Percentiles rank a stretch among this genome's conserved stretches.
Conservation (phyloP, 345 rosid species). For the Eucalyptus paniculata region DNA sequence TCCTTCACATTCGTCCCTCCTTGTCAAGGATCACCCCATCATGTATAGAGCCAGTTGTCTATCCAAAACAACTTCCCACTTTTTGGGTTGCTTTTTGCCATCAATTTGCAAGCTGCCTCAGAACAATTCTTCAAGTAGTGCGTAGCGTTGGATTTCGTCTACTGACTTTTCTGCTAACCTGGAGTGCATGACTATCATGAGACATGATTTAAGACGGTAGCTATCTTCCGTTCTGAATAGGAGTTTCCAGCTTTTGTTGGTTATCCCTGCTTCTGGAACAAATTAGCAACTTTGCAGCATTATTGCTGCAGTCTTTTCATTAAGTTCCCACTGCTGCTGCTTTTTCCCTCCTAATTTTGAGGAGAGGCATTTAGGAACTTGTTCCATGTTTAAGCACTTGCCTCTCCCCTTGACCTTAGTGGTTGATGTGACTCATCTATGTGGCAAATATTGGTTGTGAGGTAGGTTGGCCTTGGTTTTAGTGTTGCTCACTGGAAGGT, state of each 20-base stretch:
- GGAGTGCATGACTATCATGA: neutral
- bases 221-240: neutral
- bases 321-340: neutral
- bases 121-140: neutral
- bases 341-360: neutral
- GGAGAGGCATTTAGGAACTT: neutral
- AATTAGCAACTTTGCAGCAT: neutral
- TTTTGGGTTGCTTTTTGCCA: neutral
- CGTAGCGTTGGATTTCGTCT: neutral
- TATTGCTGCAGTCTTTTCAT: neutral
- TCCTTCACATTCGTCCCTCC: slow-evolving; percentile 5
- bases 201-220: neutral
- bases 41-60: neutral
- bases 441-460: neutral
- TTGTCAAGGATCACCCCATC: slow-evolving; percentile 5
- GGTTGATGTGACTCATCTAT: neutral
- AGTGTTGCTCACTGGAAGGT: neutral
- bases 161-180: neutral
- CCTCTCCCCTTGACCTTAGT: neutral
- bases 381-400: neutral
- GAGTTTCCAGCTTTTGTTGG: neutral
- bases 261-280: neutral
- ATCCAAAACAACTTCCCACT: neutral
- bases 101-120: neutral
- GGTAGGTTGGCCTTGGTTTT: neutral